Conservation (phyloP, 805 yeast species). For the Saturnispora gosingensis region DNA sequence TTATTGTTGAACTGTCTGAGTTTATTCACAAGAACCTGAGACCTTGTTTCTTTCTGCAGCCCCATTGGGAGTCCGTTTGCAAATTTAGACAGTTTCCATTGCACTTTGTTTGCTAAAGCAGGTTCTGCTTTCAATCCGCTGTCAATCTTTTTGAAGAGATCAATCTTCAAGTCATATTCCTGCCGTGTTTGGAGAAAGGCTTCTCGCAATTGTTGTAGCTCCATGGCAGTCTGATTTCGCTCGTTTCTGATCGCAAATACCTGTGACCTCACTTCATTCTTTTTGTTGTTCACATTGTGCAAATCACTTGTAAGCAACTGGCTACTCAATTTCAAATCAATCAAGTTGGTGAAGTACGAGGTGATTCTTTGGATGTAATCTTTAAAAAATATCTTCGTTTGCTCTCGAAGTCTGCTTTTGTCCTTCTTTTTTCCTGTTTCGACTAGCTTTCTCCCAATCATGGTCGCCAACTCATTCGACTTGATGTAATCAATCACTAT, state of each 20-base stretch:
- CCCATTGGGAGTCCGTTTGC: background rate
- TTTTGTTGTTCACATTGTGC: conserved; percentile 21
- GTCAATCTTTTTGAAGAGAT: background rate
- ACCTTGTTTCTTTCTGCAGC: conserved; percentile 11
- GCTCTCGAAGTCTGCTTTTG: background rate
- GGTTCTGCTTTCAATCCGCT: background rate
- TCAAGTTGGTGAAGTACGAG: conserved; percentile 24
- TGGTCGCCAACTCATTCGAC: conserved; percentile 12
- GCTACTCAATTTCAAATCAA: conserved; percentile 30
- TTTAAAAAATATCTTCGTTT: conserved; percentile 10
- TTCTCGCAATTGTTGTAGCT: conserved; percentile 17
- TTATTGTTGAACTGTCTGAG: conserved; percentile 22
- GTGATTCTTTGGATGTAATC: conserved; percentile 20
- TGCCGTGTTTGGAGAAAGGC: conserved; percentile 10
- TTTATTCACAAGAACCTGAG: conserved; percentile 21
- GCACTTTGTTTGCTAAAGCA: conserved; percentile 8
- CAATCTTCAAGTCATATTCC: conserved; percentile 12
- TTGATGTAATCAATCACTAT: conserved; percentile 23
- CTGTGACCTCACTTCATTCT: conserved; percentile 23
- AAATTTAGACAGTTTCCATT: conserved; percentile 15
- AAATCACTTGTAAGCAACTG: conserved; percentile 26
- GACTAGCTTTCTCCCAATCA: background rate
- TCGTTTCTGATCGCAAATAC: conserved; percentile 24
- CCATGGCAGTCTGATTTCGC: conserved; percentile 16
- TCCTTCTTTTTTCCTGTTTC: background rate